phyloP scores from a whole-genome alignment of 2,329 filamentous ascomycete species.

The Penicillium italicum region DNA sequence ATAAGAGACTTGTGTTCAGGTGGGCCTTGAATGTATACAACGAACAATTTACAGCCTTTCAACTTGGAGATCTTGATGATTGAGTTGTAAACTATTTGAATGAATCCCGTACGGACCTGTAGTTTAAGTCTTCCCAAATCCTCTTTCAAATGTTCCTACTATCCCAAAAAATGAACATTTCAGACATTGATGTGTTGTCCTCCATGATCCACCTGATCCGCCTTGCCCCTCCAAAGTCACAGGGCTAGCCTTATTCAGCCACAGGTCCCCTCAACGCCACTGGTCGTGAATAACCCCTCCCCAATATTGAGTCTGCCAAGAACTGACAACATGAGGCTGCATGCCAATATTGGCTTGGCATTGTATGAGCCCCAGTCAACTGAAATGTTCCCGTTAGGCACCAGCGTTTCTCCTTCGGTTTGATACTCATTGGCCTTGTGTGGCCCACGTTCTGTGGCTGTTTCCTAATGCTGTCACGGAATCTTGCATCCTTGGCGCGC shows the following conservation, averaged over 20 bases:
- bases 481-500: conserved; percentile 15
- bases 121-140: neutral
- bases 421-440: neutral
- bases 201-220: neutral
- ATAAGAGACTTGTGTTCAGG: no score
- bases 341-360: conserved; percentile 3
- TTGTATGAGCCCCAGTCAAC: neutral
- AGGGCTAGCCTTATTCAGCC: conserved; percentile 10
- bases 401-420: conserved; percentile 11
- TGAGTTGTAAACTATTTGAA: neutral
- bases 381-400: conserved; percentile 14
- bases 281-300: neutral
- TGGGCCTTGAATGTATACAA: neutral
- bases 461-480: neutral
- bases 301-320: conserved; percentile 11
- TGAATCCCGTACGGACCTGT: no score
- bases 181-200: neutral
- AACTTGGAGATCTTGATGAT: no score
- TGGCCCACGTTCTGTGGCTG: conserved; percentile 1
- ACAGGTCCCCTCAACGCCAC: conserved; percentile 1
- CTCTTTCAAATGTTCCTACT: no score
- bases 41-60: neutral
- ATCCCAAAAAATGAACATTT: neutral
- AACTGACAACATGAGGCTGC: conserved; percentile 8
- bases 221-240: neutral